Conservation (phyloP, 192 early-diverging fungal species). For the Diversispora epigaea region DNA sequence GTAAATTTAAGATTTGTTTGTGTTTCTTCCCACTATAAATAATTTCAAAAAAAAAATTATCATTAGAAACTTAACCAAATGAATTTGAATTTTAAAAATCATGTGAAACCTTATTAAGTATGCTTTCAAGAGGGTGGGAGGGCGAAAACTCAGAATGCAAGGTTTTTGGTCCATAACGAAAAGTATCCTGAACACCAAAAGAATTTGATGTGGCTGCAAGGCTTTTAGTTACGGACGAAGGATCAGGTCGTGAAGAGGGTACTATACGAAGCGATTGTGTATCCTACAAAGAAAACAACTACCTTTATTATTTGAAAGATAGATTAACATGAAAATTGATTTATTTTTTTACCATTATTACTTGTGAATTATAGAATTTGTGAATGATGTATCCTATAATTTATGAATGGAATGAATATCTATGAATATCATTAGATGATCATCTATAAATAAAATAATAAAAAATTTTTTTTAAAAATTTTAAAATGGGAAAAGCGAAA, state of each 20-base stretch:
- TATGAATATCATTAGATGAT: too few relatives aligned
- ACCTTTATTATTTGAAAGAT: neutral
- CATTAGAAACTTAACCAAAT: too few relatives aligned
- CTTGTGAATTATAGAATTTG: too few relatives aligned
- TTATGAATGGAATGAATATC: too few relatives aligned
- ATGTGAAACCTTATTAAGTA: constrained; percentile 61
- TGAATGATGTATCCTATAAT: too few relatives aligned
- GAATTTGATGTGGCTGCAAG: constrained; percentile 50
- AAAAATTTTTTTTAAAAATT: too few relatives aligned
- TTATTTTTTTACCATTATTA: too few relatives aligned
- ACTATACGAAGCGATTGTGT: constrained; percentile 18
- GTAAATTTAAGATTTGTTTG: constrained; percentile 78
- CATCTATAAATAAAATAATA: too few relatives aligned
- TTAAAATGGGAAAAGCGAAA: constrained; percentile 59
- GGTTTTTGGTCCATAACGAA: constrained; percentile 70
- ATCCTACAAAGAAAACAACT: neutral
- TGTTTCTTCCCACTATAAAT: constrained; percentile 76
- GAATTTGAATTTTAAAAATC: neutral
- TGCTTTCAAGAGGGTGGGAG: constrained; percentile 79
- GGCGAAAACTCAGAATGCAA: constrained; percentile 62
- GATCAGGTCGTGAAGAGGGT: neutral
- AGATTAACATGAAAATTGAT: neutral
- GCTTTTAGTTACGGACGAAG: neutral
- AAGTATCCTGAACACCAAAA: constrained; percentile 80
- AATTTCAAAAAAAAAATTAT: neutral